Evolutionary conservation across 139 green algal genomes (phyloP).

Genomic region (Zygnema cylindricum): DNA sequence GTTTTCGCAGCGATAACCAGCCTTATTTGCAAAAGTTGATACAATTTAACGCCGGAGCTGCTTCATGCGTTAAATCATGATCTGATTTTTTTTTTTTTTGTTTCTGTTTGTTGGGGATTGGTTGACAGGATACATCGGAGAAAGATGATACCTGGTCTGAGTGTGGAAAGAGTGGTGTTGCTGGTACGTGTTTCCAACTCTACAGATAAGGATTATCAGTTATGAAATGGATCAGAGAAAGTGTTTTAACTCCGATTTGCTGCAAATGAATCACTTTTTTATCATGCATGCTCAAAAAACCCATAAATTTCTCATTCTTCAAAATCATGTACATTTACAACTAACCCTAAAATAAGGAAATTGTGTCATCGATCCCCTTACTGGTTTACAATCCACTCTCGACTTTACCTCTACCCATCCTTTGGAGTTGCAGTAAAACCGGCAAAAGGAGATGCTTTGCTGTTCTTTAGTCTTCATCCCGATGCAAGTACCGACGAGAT

Average conservation of each 20-base stretch:
- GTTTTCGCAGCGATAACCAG: no score
- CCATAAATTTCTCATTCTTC: not conserved
- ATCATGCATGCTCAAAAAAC: no score
- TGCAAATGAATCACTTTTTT: not conserved
- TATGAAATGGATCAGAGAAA: not conserved
- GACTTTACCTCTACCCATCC: not conserved
- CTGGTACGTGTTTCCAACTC: slow-evolving; percentile 22
- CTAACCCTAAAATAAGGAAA: not conserved
- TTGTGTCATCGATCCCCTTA: no score
- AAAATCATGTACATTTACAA: not conserved
- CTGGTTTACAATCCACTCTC: not conserved
- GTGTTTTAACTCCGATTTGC: not conserved
- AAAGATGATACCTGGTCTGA: slow-evolving; percentile 59
- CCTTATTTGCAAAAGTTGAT: not conserved
- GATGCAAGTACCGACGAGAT: slow-evolving; percentile 47
- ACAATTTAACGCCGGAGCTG: not conserved
- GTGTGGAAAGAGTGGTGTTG: slow-evolving; percentile 45
- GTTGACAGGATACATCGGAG: not conserved
- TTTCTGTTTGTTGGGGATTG: not conserved
- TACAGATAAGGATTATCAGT: not conserved
- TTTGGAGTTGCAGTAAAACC: slow-evolving; percentile 62
- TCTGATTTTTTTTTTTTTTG: not conserved
- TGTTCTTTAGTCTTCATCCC: slow-evolving; percentile 63
- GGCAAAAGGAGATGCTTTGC: slow-evolving; percentile 63
- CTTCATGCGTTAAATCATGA: not conserved